These are phyloP conservation scores for Gardenia jasminoides DNA, from an alignment of 257 asterid genomes.

Conservation along the genomic window DNA sequence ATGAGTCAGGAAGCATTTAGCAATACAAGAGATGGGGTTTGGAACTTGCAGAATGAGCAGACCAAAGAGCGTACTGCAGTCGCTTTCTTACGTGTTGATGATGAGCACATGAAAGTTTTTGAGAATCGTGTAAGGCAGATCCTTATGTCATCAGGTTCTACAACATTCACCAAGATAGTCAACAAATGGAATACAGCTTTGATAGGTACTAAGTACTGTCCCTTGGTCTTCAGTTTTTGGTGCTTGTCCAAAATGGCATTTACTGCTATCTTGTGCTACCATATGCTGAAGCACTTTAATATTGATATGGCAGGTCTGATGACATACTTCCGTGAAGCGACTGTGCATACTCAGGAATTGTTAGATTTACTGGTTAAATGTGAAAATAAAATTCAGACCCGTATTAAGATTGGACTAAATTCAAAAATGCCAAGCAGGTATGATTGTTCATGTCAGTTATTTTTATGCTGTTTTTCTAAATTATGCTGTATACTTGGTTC, in stretches of 20 bases:
- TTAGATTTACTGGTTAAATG: constrained; percentile 94
- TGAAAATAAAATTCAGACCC: constrained; percentile 95
- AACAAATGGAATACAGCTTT: constrained; percentile 99
- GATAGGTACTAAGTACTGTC: constrained; percentile 49
- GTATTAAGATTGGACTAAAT: constrained; percentile 94
- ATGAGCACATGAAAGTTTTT: constrained; percentile 98
- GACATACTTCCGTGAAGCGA: constrained; percentile 99
- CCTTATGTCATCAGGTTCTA: constrained; percentile 99
- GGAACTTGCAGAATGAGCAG: constrained; percentile 97
- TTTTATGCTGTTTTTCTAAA: neutral
- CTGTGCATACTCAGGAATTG: constrained; percentile 95
- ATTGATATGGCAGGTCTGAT: constrained; percentile 63
- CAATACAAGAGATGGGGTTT: constrained; percentile 94
- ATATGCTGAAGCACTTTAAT: constrained; percentile 24
- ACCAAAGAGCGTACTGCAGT: constrained; percentile 97
- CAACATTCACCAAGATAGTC: constrained; percentile 97
- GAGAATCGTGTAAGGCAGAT: constrained; percentile 97
- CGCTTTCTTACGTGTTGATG: constrained; percentile 96
- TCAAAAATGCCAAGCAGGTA: constrained; percentile 99
- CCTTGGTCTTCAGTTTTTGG: neutral
- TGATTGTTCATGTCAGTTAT: neutral
- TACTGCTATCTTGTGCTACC: constrained; percentile 5
- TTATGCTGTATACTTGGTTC: too few relatives aligned
- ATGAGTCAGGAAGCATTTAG: constrained; percentile 99
- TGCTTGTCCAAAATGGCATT: neutral